phyloP scores from a whole-genome alignment of 1,284 basidiomycete species.

The Leccinum laetum region DNA sequence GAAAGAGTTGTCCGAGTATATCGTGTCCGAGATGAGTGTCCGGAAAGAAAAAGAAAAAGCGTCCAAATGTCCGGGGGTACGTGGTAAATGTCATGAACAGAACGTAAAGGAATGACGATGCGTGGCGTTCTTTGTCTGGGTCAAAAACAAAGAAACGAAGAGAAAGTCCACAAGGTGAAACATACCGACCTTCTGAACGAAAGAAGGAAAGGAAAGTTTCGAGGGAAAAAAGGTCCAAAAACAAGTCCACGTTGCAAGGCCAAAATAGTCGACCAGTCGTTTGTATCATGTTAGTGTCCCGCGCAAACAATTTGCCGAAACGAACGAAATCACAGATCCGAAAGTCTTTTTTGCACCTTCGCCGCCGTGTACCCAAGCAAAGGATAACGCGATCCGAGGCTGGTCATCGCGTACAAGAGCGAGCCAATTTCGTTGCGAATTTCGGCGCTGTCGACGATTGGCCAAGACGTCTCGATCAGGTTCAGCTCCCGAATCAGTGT shows the following conservation, averaged over 20 bases:
- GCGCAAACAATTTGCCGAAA: background rate
- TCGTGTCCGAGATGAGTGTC: background rate
- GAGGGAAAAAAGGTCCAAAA: too few relatives aligned
- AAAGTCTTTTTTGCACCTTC: constrained; percentile 43
- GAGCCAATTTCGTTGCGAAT: constrained; percentile 60
- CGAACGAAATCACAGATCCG: constrained; percentile 34
- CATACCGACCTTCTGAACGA: background rate
- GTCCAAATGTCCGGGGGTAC: background rate
- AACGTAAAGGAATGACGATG: background rate
- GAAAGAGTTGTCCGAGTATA: background rate
- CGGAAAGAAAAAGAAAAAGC: background rate
- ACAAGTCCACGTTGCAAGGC: too few relatives aligned
- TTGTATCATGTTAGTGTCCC: background rate
- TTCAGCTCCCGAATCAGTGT: constrained; percentile 63
- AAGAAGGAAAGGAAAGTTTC: background rate
- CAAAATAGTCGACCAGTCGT: background rate
- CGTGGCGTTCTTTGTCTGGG: background rate
- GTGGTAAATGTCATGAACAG: background rate
- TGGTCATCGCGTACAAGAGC: constrained; percentile 63
- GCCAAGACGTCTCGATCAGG: constrained; percentile 58
- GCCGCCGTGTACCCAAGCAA: constrained; percentile 52
- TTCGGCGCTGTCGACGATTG: constrained; percentile 52
- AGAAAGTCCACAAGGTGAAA: background rate
- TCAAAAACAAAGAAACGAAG: background rate
- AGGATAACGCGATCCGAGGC: constrained; percentile 57